Percentiles rank a stretch among this genome's conserved stretches.
phyloP scores from a whole-genome alignment of 768 basidiomycete species.

The Russula vinacea region DNA sequence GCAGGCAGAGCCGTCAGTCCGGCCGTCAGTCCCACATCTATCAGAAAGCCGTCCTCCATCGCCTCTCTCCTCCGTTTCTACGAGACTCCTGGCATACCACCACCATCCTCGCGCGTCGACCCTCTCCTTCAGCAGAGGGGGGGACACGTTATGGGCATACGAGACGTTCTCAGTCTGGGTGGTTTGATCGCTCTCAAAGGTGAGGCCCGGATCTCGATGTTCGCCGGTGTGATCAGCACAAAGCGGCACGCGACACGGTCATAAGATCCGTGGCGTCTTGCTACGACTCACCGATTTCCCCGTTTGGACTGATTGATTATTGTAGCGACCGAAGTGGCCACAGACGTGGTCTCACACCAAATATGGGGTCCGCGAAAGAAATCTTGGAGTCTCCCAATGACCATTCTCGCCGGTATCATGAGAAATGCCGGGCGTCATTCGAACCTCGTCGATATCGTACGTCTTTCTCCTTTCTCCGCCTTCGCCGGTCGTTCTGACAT shows the following conservation, averaged over 20 bases:
- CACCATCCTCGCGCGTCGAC: slow-evolving; percentile 71
- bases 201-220: slow-evolving; percentile 1
- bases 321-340: slow-evolving; percentile 47
- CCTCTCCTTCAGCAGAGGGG: slow-evolving; percentile 60
- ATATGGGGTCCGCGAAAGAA: slow-evolving; percentile 85
- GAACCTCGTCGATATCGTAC: slow-evolving; percentile 76
- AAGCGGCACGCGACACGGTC: slow-evolving; percentile 17
- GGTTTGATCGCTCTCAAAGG: slow-evolving; percentile 39
- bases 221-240: neutral
- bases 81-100: slow-evolving; percentile 62
- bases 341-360: slow-evolving; percentile 73
- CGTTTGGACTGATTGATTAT: slow-evolving; percentile 33
- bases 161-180: slow-evolving; percentile 73
- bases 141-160: slow-evolving; percentile 53
- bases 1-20: slow-evolving; percentile 6
- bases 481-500: neutral
- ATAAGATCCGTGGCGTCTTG: slow-evolving; percentile 13
- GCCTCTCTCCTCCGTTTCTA: slow-evolving; percentile 42
- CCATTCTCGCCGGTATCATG: slow-evolving; percentile 79
- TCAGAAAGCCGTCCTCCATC: slow-evolving; percentile 18
- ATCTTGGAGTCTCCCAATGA: slow-evolving; percentile 95
- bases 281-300: slow-evolving; percentile 3
- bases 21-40: slow-evolving; percentile 7
- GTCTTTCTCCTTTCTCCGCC: slow-evolving; percentile 27
- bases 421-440: slow-evolving; percentile 80